Base-by-base conservation (phyloP, 148 eudicot genomes). In the Arctostaphylos glauca region DNA sequence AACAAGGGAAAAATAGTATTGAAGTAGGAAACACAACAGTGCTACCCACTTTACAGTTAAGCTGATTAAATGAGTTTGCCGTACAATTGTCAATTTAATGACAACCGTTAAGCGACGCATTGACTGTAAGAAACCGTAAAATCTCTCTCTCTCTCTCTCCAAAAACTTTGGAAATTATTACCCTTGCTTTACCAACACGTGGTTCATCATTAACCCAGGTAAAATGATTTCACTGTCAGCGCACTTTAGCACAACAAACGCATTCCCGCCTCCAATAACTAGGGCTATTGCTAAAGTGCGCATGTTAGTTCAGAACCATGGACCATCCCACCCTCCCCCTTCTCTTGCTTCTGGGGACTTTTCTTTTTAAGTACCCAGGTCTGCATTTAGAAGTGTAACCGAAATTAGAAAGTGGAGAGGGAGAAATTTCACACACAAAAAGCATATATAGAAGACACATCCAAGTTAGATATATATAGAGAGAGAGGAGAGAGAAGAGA, bases 151-250 rank as follows among this genome's bases (percentile, higher is more conserved):
- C 82, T 38, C 15, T 64, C 59, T 49, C 47, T 80, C 82, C 82
- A 31, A 21, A 52, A 4, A 50, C 64, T n/a, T 49, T 13, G 82
- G 82, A 80, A 72, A 41, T 68, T 23, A 52, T 67, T 70, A 31
- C 60, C 38, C 16, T 66, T 52, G 8, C 14, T 9, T 67, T 67
- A 14, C 19, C 31, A 66, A 80, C 82, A 66, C 74, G 74, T 66
- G 81, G 41, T 79, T 46, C 72, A 59, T n/a, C 48, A 44, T 49
- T 48, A 48, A 64, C 76, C 82, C 31, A 1, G 76, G 76, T 80
- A 59, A 80, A 80, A 68, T 80, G 47, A 53, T 68, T 67, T 47
- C 82, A 80, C 82, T 68, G 76, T 38, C 75, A 56, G 84, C 84
- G 84, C 60, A 74, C 23, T 74, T 75, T 82, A 82, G 79, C 84